Evolutionary conservation across 2,329 filamentous ascomycete genomes (phyloP), one percentile per base, ranked within the genome.

Genomic region (Sporothrix mexicana): DNA sequence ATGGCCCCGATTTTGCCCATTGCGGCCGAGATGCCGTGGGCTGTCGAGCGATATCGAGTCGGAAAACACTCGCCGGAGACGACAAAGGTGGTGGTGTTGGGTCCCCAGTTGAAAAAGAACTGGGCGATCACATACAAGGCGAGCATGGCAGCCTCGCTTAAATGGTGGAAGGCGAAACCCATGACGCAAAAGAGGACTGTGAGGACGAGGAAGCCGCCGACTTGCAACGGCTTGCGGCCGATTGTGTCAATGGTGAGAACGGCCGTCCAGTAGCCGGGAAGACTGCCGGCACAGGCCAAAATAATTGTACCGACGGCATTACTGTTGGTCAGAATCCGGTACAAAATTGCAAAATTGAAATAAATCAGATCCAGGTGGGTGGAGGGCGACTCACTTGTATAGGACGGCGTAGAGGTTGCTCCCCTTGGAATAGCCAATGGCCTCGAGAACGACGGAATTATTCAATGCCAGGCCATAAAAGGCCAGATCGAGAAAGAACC

Each of bases 231-330:
- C 81, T 93, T 95, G 74, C 93, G 91, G 10, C 93, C 93, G 17
- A 95, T 77, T 0, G 88, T 93, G 80, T 95, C 93, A 74, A 94
- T 88, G 0, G 88, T 89, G 13, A 91, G 85, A 41, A 95, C 88
- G 1, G 92, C 92, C 10, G 91, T 86, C 92, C 92, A 94, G 82
- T 95, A 95, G 13, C 93, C 93, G 0, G 93, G 93, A 4, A 95
- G 88, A 15, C 92, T 90, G 51, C 93, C 93, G 6, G 93, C 93
- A 77, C 91, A 93, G 73, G 92, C 88, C 43, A 95, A 82, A 74
- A 95, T 93, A 72, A 95, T 87, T 80, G 93, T 93, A 7, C 93
- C 93, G 1, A 93, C 86, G 9, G 93, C 91, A 72, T 90, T 90
- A 2, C 9, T 30, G 67, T 69, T n/a, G 55, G 67, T 9, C 17